Evolutionary conservation across 176 grass and related monocot species (phyloP), one percentile per base, ranked within the genome.

Genomic region (Lolium rigidum): DNA sequence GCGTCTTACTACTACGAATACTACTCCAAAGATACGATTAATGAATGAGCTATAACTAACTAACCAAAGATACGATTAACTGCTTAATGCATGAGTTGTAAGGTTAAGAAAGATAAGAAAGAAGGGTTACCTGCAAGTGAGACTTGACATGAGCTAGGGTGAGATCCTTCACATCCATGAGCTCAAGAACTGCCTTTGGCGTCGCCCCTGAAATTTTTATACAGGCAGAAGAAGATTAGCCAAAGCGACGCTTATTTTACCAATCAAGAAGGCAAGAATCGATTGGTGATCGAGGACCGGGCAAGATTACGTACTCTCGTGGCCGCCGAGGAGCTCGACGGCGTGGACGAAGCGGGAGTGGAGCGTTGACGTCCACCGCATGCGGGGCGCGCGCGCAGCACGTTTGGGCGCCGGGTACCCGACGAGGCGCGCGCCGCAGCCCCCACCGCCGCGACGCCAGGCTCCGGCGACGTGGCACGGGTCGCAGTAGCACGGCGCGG

Each of bases 301-400:
- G 12, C 21, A 56, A 22, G 56, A 24, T 59, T 13, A 83, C 93
- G 71, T 98, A 98, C 95, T 88, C 43, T 95, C 95, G 57, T 98
- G 95, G 4, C 95, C 95, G 55, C 95, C 95, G 62, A 98, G 90
- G 51, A 95, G 80, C 91, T 98, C 91, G 51, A 98, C 95, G 74
- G 95, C 95, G 76, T 93, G 93, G 76, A 98, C 91, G 83, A 98
- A 98, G 63, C 93, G 95, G 2, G 89, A 63, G 66, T 98, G 95
- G 64, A 98, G 95, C 1, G 93, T 90, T 21, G 93, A 92, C 35
- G 95, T 98, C 95, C 95, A 98, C 48, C 95, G 48, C 95, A 98
- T 98, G 21, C 95, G 87, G n/a, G 93, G 95, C 6, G 95, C 89
- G 12, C 95, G 79, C 15, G 82, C 54, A 51, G 71, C 89, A 22